Percentiles rank a stretch among this genome's conserved stretches.
These are phyloP conservation scores for Arabidopsis suecica DNA, from an alignment of 345 rosid species.

Conservation along the genomic window DNA sequence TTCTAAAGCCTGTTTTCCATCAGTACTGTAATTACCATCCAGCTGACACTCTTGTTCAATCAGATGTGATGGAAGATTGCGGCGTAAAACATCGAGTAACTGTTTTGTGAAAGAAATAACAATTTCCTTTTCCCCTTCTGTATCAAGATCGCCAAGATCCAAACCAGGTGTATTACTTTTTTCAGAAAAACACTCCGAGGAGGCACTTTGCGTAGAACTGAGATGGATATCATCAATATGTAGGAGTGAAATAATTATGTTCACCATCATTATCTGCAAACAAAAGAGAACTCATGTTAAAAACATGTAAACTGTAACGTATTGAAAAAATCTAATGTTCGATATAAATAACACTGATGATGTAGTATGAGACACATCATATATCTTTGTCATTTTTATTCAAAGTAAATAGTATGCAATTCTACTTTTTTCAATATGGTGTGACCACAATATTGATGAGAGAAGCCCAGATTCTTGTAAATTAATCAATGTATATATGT, in stretches of 20 bases:
- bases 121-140: constrained; percentile 71
- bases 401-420: background rate
- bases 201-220: constrained; percentile 62
- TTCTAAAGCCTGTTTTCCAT: constrained; percentile 81
- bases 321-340: background rate
- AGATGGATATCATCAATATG: constrained; percentile 83
- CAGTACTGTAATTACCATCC: constrained; percentile 58
- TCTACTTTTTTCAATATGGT: constrained; percentile 19
- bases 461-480: constrained; percentile 12
- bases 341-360: constrained; percentile 19
- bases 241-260: constrained; percentile 80
- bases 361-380: constrained; percentile 22
- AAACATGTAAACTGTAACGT: constrained; percentile 18
- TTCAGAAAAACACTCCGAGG: constrained; percentile 58
- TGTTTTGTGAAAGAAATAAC: constrained; percentile 77
- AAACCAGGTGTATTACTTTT: constrained; percentile 48
- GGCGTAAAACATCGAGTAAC: constrained; percentile 71
- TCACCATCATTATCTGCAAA: constrained; percentile 94
- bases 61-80: constrained; percentile 65
- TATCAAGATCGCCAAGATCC: constrained; percentile 52
- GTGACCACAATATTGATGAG: constrained; percentile 9
- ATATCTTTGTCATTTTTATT: constrained; percentile 2
- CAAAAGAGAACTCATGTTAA: constrained; percentile 43
- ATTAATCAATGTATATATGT: constrained; percentile 13
- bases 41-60: constrained; percentile 59